phyloP scores from a whole-genome alignment of 257 asterid genomes.

The Lavandula angustifolia region DNA sequence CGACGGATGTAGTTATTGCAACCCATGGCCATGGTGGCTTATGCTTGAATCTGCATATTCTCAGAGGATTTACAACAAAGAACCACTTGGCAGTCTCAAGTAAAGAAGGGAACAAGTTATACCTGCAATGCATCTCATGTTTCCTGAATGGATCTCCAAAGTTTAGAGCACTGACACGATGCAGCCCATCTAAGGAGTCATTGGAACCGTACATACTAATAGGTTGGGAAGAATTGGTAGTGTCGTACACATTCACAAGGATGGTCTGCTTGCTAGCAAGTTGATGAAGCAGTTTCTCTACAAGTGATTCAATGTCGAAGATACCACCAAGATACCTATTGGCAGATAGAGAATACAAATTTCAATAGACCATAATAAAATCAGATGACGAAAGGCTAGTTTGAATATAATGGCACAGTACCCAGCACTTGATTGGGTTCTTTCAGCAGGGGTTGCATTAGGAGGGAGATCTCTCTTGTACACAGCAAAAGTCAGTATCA shows the following conservation, averaged over 20 bases:
- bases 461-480: slow-evolving; percentile 72
- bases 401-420: slow-evolving; percentile 29
- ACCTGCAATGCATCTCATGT: slow-evolving; percentile 99
- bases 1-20: slow-evolving; percentile 51
- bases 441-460: slow-evolving; percentile 67
- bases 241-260: slow-evolving; percentile 88
- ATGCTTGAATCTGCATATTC: slow-evolving; percentile 76
- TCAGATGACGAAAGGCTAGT: not conserved
- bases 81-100: not conserved
- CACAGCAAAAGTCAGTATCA: slow-evolving; percentile 92
- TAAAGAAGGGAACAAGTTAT: not conserved
- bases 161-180: slow-evolving; percentile 71
- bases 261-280: slow-evolving; percentile 96
- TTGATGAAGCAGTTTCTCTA: slow-evolving; percentile 95
- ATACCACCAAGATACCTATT: slow-evolving; percentile 98
- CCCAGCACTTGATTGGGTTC: slow-evolving; percentile 87
- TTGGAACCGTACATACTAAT: slow-evolving; percentile 94
- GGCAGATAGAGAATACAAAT: slow-evolving; percentile 17
- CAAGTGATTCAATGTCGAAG: slow-evolving; percentile 93
- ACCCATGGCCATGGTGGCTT: slow-evolving; percentile 93
- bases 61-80: not conserved
- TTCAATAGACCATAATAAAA: too few relatives aligned
- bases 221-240: slow-evolving; percentile 60
- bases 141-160: slow-evolving; percentile 92
- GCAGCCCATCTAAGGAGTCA: slow-evolving; percentile 51